phyloP scores from a whole-genome alignment of 2,329 filamentous ascomycete genomes.

The Pseudocercospora macadamiae region DNA sequence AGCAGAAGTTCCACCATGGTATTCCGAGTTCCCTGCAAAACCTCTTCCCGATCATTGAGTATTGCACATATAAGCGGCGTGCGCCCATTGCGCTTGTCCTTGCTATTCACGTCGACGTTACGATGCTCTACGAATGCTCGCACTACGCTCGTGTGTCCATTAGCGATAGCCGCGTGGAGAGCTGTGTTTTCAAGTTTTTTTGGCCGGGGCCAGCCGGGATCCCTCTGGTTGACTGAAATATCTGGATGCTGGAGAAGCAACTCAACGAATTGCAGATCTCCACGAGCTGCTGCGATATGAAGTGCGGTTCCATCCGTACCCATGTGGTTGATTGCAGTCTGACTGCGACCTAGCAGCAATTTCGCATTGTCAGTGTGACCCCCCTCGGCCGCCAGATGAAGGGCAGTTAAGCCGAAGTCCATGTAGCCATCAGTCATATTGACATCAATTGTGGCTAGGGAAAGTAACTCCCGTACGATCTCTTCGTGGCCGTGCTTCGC shows the following conservation, averaged over 20 bases:
- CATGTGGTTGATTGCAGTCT: neutral
- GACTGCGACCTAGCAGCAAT: neutral
- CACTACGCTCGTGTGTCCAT: neutral
- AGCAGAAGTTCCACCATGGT: neutral
- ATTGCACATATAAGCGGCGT: neutral
- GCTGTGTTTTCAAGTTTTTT: neutral
- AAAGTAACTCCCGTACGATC: neutral
- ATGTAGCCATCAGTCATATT: no score
- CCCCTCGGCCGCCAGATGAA: neutral
- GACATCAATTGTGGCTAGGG: neutral
- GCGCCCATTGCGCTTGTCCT: neutral
- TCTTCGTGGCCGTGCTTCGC: neutral
- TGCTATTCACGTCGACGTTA: neutral
- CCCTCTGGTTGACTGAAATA: neutral
- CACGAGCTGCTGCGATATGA: neutral
- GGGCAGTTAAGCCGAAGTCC: neutral
- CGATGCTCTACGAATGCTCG: neutral
- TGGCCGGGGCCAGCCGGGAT: no score
- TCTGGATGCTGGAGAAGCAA: neutral
- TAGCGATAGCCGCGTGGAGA: neutral
- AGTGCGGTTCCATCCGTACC: neutral
- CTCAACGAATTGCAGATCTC: neutral
- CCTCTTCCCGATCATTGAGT: no score
- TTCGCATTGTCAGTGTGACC: neutral
- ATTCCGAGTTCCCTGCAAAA: no score